These are phyloP conservation scores for Aristolochia contorta DNA, from an alignment of 164 flowering plant genomes.

Conservation along the genomic window DNA sequence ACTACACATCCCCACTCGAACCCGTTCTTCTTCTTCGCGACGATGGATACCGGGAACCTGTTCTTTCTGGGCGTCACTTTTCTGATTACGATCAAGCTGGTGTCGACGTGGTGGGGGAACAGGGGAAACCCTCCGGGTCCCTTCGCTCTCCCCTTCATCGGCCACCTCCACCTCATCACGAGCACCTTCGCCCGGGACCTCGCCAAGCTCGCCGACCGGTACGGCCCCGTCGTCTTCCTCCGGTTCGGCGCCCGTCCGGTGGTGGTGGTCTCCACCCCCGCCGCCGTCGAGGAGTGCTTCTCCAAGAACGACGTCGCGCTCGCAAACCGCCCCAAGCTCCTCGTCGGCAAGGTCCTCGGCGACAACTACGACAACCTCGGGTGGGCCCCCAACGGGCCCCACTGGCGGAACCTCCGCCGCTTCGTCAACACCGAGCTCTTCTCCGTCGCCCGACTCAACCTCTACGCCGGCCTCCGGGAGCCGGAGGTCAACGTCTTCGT, in stretches of 20 bases:
- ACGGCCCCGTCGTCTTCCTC: constrained; percentile 25
- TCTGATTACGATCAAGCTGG: no score
- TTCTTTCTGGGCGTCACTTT: no score
- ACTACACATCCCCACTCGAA: no score
- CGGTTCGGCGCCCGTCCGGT: constrained; percentile 22
- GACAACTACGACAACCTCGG: constrained; percentile 16
- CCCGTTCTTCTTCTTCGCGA: no score
- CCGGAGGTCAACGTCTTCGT: constrained; percentile 17
- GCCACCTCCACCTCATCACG: constrained; percentile 27
- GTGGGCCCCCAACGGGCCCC: constrained; percentile 26
- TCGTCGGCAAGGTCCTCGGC: constrained; percentile 18
- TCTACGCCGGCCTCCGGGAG: constrained; percentile 7
- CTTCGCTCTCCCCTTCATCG: constrained; percentile 19
- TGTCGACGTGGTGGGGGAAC: no score
- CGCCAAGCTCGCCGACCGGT: constrained; percentile 8
- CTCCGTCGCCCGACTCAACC: constrained; percentile 14
- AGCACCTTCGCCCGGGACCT: constrained; percentile 21
- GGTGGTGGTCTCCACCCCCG: constrained; percentile 26
- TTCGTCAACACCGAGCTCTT: constrained; percentile 15
- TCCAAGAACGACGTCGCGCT: constrained; percentile 24
- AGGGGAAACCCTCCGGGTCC: constrained; percentile 17
- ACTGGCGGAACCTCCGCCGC: constrained; percentile 34
- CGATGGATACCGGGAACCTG: no score
- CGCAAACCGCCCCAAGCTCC: constrained; percentile 26
- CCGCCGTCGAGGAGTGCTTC: constrained; percentile 28